Base-by-base conservation (phyloP, 805 yeast species). In the Starmera pachycereana region DNA sequence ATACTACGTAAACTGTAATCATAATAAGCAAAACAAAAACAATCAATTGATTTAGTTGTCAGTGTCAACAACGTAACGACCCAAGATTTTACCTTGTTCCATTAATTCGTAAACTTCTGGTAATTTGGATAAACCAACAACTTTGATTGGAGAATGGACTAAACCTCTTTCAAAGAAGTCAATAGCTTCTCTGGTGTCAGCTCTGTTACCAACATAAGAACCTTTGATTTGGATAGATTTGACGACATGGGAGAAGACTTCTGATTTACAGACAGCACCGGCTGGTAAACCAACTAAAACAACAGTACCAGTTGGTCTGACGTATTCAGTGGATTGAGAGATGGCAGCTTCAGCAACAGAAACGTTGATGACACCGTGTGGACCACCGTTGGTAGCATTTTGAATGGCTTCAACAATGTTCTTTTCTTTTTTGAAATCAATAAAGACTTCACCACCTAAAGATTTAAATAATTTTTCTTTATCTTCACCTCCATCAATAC, bases 181-280 rank as follows among this genome's bases (percentile, higher is more conserved):
- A 49, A 82, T 63, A 41, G 90, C 88, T 69, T 83, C 89, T 47
- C 80, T 73, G 49, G 90, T 75, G 65, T 86, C 95, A 49, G 82
- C 81, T 66, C 94, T 80, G 76, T 83, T 83, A 54, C 95, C 95
- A 47, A 85, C 95, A 58, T 82, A 82, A 39, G 94, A 83, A 52
- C 92, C 95, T 61, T 70, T 76, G 58, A 85, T 79, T 56, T 69
- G 68, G 60, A 81, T 68, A 43, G 85, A 75, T 65, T 74, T 81
- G 50, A 81, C 79, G 44, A 85, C 94, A 39, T 82, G 76, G 48
- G 70, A 66, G 68, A 84, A 81, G 40, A 86, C 86, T 42, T 76
- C 72, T 33, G 87, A 76, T 50, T 71, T 68, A 54, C 78, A 75
- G 61, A 74, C 72, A 47, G 92, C 90, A 53, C 78, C 79, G 25